Conservation (phyloP, 73 alveolate genomes). For the Stentor roeselii region DNA sequence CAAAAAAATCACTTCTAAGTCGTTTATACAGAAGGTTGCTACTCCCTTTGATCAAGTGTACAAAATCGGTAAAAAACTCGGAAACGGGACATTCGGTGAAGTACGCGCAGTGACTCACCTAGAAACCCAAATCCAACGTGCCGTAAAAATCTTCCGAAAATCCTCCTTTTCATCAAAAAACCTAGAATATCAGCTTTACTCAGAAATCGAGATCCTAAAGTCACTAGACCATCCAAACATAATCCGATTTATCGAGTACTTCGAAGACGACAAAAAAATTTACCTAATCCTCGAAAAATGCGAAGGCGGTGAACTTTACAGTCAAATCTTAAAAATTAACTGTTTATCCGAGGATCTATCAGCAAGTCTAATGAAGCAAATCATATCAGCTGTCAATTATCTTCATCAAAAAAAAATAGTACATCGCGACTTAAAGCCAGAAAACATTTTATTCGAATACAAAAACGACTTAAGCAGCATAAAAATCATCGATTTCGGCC, state of each 20-base stretch:
- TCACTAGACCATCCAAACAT: slow-evolving; percentile 62
- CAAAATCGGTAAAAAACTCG: too few species aligned
- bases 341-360: too few species aligned
- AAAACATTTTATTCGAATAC: slow-evolving; percentile 62
- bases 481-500: slow-evolving; percentile 84
- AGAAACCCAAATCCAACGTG: too few species aligned
- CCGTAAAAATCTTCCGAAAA: too few species aligned
- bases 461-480: slow-evolving; percentile 34
- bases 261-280: slow-evolving; percentile 61
- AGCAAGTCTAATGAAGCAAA: slow-evolving; percentile 65
- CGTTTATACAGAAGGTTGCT: too few species aligned
- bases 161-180: too few species aligned
- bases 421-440: slow-evolving; percentile 85
- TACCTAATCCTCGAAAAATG: slow-evolving; percentile 68
- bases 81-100: too few species aligned
- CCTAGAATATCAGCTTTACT: too few species aligned
- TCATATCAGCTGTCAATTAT: slow-evolving; percentile 62
- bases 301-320: slow-evolving; percentile 66
- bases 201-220: slow-evolving; percentile 70
- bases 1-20: too few species aligned
- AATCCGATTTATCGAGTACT: slow-evolving; percentile 54
- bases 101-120: too few species aligned
- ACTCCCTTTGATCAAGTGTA: too few species aligned
- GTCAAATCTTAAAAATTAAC: too few species aligned
- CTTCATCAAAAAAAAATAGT: slow-evolving; percentile 67